Percentiles rank a stretch among this genome's conserved stretches.
phyloP scores from a whole-genome alignment of 805 yeast species.

The Nakazawaea ishiwadae region DNA sequence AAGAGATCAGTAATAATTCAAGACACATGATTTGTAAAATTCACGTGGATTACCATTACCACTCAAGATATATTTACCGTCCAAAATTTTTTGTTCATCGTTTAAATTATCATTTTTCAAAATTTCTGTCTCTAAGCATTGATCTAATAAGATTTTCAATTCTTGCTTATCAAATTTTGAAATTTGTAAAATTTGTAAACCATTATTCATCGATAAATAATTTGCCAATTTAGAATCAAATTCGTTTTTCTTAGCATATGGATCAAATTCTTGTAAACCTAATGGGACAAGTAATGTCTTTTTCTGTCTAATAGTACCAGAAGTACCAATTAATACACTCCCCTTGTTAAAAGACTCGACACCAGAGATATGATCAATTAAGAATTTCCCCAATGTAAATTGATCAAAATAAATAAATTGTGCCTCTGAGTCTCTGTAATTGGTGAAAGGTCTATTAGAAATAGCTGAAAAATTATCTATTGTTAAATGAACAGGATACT shows the following conservation, averaged over 20 bases:
- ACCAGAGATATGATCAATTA: slow-evolving; percentile 54
- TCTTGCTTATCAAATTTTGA: slow-evolving; percentile 41
- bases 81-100: slow-evolving; percentile 30
- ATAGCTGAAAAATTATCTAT: slow-evolving; percentile 73
- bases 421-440: slow-evolving; percentile 55
- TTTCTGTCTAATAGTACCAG: slow-evolving; percentile 48
- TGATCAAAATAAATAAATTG: slow-evolving; percentile 52
- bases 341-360: slow-evolving; percentile 49
- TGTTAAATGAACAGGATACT: slow-evolving; percentile 58
- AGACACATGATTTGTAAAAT: slow-evolving; percentile 36
- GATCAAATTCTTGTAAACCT: slow-evolving; percentile 45
- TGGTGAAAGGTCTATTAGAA: slow-evolving; percentile 48
- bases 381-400: slow-evolving; percentile 57
- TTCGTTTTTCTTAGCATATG: slow-evolving; percentile 43
- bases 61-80: slow-evolving; percentile 41
- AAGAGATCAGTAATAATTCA: slow-evolving; percentile 24
- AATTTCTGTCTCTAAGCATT: slow-evolving; percentile 34
- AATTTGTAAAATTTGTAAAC: slow-evolving; percentile 30
- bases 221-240: slow-evolving; percentile 55
- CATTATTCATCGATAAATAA: slow-evolving; percentile 30
- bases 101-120: slow-evolving; percentile 30
- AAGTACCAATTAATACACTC: slow-evolving; percentile 59
- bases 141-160: slow-evolving; percentile 35
- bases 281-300: slow-evolving; percentile 59
- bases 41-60: slow-evolving; percentile 67